Evolutionary conservation across 306 rosid species (phyloP).

Genomic region (Canavalia ensiformis): DNA sequence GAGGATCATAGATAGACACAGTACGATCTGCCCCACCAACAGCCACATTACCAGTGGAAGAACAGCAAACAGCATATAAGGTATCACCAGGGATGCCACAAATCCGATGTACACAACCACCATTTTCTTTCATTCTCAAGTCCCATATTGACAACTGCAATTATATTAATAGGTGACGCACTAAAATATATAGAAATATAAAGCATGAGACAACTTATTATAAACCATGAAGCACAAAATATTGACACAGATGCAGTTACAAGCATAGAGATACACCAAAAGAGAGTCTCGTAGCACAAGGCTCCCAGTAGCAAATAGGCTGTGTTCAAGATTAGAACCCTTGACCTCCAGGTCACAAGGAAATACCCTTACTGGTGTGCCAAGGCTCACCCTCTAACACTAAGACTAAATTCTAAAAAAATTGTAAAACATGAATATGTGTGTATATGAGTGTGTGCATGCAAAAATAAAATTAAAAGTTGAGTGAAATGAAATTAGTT

Average conservation of each 20-base stretch:
- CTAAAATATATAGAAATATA: conserved; percentile 22
- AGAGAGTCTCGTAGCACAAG: neutral
- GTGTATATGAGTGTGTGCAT: neutral
- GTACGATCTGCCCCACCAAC: conserved; percentile 93
- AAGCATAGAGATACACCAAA: neutral
- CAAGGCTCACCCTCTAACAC: neutral
- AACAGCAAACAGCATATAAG: conserved; percentile 77
- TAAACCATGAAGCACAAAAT: neutral
- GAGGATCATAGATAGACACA: conserved; percentile 91
- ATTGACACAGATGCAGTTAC: neutral
- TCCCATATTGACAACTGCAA: conserved; percentile 86
- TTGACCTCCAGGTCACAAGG: neutral
- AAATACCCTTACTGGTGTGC: neutral
- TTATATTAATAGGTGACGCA: conserved; percentile 42
- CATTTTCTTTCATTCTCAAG: conserved; percentile 89
- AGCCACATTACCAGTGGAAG: conserved; percentile 81
- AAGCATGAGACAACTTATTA: conserved; percentile 36
- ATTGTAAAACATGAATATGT: neutral
- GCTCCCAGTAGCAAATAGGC: neutral
- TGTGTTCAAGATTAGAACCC: neutral
- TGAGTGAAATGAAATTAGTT: neutral
- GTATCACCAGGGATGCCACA: conserved; percentile 79
- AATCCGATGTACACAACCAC: conserved; percentile 85
- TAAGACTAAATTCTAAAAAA: conserved; percentile 22
- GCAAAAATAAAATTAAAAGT: conserved; percentile 7